Base-by-base conservation (phyloP, 208 protist genomes). In the Entamoeba invadens region DNA sequence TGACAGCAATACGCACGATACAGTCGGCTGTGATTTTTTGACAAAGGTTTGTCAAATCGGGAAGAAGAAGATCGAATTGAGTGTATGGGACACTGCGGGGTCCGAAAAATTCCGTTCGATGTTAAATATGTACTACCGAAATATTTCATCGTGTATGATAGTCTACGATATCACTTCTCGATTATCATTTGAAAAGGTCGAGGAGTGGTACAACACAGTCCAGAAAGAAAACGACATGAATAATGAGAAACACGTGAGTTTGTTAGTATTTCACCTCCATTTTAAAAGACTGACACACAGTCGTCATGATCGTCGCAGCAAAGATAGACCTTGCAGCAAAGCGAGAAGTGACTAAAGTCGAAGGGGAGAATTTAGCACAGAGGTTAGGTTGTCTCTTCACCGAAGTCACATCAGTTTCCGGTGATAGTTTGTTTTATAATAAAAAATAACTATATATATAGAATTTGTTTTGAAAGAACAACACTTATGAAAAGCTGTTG, bases 51-150 rank as follows among this genome's bases (percentile, higher is more conserved):
- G 96, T 12, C 38, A 93, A 25, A 93, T 96, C 46, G 42, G 96
- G 38, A 94, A 93, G 25, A 92, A 77, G 45, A 44, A n/a, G n/a
- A 38, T 96, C 4, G 93, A 95, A 45, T 45, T 96, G 10, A 72
- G 95, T 46, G 18, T 97, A 45, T 97, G 95, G 95, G 50, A 68
- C 2, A 68, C 50, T 68, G 50, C 50, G 25, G 50, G 50, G 0
- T 68, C 99, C 96, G 99, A 99, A 96, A 97, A 98, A 25, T 99
- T 99, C 95, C 98, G 99, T 95, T 97, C 96, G 6, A 97, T 99
- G 47, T 98, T 98, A 45, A 98, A 98, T 57, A 98, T 98, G 92
- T 99, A 99, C 95, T 99, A 99, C 96, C 97, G 98, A 93, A 98
- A 98, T 35, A 98, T 99, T 10, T 98, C 99, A 94, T 97, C 95